phyloP scores from a whole-genome alignment of 164 flowering plant species.

The Tinospora cordifolia region DNA sequence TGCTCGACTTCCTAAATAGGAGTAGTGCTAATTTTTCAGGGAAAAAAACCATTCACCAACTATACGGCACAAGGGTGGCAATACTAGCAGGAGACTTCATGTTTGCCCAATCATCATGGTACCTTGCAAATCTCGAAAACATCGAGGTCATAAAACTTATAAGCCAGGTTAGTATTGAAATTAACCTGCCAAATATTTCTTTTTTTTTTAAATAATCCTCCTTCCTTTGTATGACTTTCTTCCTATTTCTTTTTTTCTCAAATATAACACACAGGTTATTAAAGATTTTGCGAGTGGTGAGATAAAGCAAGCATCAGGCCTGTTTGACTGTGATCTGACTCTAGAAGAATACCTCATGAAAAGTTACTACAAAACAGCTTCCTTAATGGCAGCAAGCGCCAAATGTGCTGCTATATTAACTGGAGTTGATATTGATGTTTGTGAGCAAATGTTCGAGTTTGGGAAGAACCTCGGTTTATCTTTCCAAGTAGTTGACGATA shows the following conservation, averaged over 20 bases:
- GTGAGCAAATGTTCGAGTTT: slow-evolving; percentile 69
- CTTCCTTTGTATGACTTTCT: not conserved
- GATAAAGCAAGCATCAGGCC: slow-evolving; percentile 93
- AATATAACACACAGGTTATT: slow-evolving; percentile 52
- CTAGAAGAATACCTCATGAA: slow-evolving; percentile 80
- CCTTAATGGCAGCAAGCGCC: slow-evolving; percentile 83
- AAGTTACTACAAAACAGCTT: slow-evolving; percentile 93
- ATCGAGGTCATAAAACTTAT: slow-evolving; percentile 94
- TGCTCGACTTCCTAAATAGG: not conserved
- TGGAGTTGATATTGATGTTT: slow-evolving; percentile 36
- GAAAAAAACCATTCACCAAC: slow-evolving; percentile 84
- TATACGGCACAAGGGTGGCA: slow-evolving; percentile 89
- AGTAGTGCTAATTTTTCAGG: slow-evolving; percentile 34
- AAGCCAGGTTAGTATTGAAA: slow-evolving; percentile 54
- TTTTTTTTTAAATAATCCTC: not conserved
- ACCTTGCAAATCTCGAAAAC: slow-evolving; percentile 93
- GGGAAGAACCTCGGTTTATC: slow-evolving; percentile 90
- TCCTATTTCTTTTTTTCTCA: slow-evolving; percentile 2
- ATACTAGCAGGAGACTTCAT: slow-evolving; percentile 94
- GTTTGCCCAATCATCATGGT: slow-evolving; percentile 99
- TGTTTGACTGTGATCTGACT: slow-evolving; percentile 70
- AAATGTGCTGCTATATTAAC: slow-evolving; percentile 91
- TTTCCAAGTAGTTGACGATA: slow-evolving; percentile 93
- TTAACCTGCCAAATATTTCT: not conserved
- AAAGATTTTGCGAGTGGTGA: slow-evolving; percentile 99